Base-by-base conservation (phyloP, 306 rosid genomes). In the Rosa persica region DNA sequence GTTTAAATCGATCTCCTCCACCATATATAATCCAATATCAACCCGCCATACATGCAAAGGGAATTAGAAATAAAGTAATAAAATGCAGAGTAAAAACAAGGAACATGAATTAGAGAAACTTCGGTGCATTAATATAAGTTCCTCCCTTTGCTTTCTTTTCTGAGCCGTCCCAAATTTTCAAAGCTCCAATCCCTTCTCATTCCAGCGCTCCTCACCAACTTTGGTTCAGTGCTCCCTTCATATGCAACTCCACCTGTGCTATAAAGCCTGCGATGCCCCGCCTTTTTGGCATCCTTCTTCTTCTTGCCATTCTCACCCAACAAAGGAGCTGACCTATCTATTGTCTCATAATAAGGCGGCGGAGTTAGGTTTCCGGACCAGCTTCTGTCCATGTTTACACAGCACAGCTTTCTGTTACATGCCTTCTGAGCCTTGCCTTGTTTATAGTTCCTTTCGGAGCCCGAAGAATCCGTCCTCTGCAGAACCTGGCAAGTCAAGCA, bases 181-280 rank as follows among this genome's bases (percentile, higher is more conserved):
- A 90, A 86, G 86, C 90, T 93, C 99, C 99, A 95, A 58, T 95
- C 90, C 89, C 98, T 86, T 82, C 99, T 89, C 93, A 91, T 86
- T 25, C 96, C 99, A 8, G 87, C 79, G 84, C 99, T 85, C 76
- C 98, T 72, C 17, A 84, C 70, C 87, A 95, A 70, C 77, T 79
- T 85, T 0, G 97, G 97, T 34, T 80, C 93, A 0, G 55, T 42
- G 36, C 58, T 0, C 30, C 84, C 86, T 0, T 87, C 82, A 47
- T 39, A 86, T 3, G 78, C 80, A 10, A 70, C 67, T 10, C 36
- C 57, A 5, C 87, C 85, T 0, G 77, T 19, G 8, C 86, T 88
- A 5, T 68, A 72, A 5, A 20, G 12, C 12, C 93, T 84, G 16
- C 87, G 89, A 71, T 85, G 89, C n/a, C 84, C 67, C 76, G 84